A percentile compares a stretch with the other conserved stretches of the same genome.
These are phyloP conservation scores for Metschnikowia peoriensis DNA, from an alignment of 805 yeast genomes.

Conservation along the genomic window DNA sequence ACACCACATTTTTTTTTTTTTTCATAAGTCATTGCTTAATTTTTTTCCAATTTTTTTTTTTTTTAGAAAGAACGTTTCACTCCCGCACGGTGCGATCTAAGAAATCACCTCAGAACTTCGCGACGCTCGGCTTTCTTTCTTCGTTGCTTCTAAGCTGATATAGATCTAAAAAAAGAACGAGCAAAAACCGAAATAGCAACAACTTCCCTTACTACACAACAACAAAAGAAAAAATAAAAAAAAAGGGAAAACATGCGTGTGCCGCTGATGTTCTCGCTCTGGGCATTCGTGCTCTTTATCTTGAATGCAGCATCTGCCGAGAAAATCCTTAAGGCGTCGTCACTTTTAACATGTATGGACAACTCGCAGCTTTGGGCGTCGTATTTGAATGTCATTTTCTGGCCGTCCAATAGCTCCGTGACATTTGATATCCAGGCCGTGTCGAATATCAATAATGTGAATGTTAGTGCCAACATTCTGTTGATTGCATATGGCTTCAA, in stretches of 20 bases:
- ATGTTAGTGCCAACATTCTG: slow-evolving; percentile 62
- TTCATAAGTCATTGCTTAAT: neutral
- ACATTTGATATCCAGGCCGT: slow-evolving; percentile 70
- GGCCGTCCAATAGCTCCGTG: slow-evolving; percentile 62
- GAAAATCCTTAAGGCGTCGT: slow-evolving; percentile 48
- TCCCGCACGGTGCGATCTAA: neutral
- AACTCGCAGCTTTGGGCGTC: slow-evolving; percentile 85
- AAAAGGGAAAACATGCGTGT: neutral
- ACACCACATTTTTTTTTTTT: no score
- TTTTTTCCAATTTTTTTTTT: neutral
- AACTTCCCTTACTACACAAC: no score
- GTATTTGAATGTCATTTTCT: slow-evolving; percentile 71
- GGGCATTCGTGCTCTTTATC: slow-evolving; percentile 1
- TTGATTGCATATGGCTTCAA: slow-evolving; percentile 81
- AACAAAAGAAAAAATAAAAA: neutral
- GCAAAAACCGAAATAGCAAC: neutral
- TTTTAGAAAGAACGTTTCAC: neutral
- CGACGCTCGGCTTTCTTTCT: neutral
- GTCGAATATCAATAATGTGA: slow-evolving; percentile 66
- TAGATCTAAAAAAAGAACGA: no score
- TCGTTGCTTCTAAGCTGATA: neutral
- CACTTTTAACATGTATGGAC: slow-evolving; percentile 89
- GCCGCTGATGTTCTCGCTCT: slow-evolving; percentile 3
- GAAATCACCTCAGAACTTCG: neutral
- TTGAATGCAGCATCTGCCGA: slow-evolving; percentile 19